Percentiles rank a stretch among this genome's conserved stretches.
Conservation (phyloP, 129 eudicot species). For the Mikania micrantha region DNA sequence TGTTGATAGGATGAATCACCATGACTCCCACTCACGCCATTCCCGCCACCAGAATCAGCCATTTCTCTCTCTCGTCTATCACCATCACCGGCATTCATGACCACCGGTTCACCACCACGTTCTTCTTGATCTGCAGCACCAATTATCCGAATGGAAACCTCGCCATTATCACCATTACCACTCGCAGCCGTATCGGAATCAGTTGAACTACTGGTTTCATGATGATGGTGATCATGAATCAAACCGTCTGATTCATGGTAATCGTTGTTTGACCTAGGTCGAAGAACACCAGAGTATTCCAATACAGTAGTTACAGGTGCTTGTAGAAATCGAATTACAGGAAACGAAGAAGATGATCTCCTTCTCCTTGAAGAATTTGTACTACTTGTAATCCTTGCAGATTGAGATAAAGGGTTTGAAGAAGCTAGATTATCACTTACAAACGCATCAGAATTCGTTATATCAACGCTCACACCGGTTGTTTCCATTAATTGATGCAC, state of each 20-base stretch:
- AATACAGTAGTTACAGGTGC: conserved; percentile 56
- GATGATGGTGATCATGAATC: conserved; percentile 3
- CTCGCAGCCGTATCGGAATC: conserved; percentile 18
- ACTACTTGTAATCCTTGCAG: neutral
- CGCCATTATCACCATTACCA: conserved; percentile 33
- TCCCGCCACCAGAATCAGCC: conserved; percentile 23
- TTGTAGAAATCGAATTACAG: conserved; percentile 39
- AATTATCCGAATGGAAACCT: conserved; percentile 66
- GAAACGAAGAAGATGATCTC: conserved; percentile 13
- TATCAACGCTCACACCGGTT: conserved; percentile 2
- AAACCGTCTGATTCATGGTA: conserved; percentile 33
- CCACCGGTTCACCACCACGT: conserved; percentile 16
- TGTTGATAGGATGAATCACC: conserved; percentile 37
- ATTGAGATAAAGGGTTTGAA: conserved; percentile 1
- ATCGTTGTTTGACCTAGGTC: conserved; percentile 32
- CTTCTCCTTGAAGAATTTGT: neutral
- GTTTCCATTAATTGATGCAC: conserved; percentile 18
- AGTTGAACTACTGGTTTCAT: neutral
- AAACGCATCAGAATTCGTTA: conserved; percentile 6
- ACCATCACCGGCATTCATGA: conserved; percentile 1
- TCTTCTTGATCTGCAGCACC: conserved; percentile 37
- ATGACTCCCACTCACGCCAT: conserved; percentile 27
- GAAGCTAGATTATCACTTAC: conserved; percentile 9
- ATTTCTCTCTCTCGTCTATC: conserved; percentile 15
- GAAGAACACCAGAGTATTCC: conserved; percentile 45